phyloP scores from a whole-genome alignment of 306 rosid species.

The Cucumis sativus region DNA sequence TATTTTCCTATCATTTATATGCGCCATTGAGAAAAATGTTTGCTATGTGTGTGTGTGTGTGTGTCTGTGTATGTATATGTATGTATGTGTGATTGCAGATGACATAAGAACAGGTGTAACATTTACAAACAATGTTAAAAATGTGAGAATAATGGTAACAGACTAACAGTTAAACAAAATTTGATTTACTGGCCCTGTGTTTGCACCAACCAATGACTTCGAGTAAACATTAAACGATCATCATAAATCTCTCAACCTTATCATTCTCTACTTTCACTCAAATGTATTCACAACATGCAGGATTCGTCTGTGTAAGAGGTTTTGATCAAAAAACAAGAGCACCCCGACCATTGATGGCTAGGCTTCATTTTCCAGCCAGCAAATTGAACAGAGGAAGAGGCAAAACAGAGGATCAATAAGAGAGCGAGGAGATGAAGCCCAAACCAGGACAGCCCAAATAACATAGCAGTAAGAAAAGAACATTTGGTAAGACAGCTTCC shows the following conservation, averaged over 20 bases:
- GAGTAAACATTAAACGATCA: not conserved
- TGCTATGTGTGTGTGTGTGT: not conserved
- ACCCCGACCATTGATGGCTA: constrained; percentile 18
- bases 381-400: constrained; percentile 12
- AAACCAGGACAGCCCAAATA: not conserved
- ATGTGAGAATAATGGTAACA: not conserved
- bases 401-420: constrained; percentile 1
- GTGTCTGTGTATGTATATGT: too few species aligned
- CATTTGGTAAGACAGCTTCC: constrained; percentile 8
- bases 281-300: not conserved
- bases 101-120: not conserved
- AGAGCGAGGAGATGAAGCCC: not conserved
- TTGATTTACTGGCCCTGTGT: not conserved
- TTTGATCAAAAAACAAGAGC: constrained; percentile 16
- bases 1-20: not conserved
- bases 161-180: not conserved
- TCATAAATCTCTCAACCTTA: constrained; percentile 1
- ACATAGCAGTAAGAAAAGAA: constrained; percentile 7
- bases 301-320: constrained; percentile 14
- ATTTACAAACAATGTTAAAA: not conserved
- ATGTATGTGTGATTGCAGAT: not conserved
- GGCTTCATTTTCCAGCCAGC: constrained; percentile 20
- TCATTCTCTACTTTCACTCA: not conserved
- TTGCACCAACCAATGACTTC: not conserved
- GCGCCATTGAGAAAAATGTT: not conserved